Conservation (phyloP, 2,329 filamentous ascomycete species). For the Penicillium rolfsii region DNA sequence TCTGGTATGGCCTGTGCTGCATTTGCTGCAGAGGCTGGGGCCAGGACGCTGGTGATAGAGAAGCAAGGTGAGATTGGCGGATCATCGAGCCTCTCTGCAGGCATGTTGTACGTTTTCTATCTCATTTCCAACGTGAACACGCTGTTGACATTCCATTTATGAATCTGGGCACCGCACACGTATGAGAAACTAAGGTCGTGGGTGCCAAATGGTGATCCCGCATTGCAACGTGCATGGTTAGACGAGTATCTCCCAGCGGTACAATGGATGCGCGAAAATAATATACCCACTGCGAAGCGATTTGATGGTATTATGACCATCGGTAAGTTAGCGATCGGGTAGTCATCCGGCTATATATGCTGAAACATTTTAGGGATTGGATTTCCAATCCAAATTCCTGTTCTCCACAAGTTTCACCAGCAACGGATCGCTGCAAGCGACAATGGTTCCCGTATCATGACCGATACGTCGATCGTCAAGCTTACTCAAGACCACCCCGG, state of each 20-base stretch:
- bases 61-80: constrained; percentile 31
- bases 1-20: constrained; percentile 35
- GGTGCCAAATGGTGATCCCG: constrained; percentile 31
- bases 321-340: constrained; percentile 13
- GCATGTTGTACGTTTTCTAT: constrained; percentile 31
- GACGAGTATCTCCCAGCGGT: constrained; percentile 33
- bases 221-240: constrained; percentile 32
- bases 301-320: constrained; percentile 38
- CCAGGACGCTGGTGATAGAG: constrained; percentile 31
- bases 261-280: constrained; percentile 36
- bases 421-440: constrained; percentile 24
- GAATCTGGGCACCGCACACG: constrained; percentile 31
- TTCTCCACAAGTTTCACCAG: constrained; percentile 26
- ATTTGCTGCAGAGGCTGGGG: constrained; percentile 32
- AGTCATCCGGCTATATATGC: neutral
- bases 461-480: constrained; percentile 27
- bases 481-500: constrained; percentile 27
- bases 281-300: constrained; percentile 28
- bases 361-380: constrained; percentile 23
- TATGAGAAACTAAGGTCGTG: constrained; percentile 30
- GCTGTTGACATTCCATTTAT: neutral
- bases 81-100: constrained; percentile 33
- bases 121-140: neutral
- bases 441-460: constrained; percentile 26
- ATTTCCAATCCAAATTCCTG: constrained; percentile 32